phyloP scores from a whole-genome alignment of 2,329 filamentous ascomycete species.

The Metarhizium guizhouense region DNA sequence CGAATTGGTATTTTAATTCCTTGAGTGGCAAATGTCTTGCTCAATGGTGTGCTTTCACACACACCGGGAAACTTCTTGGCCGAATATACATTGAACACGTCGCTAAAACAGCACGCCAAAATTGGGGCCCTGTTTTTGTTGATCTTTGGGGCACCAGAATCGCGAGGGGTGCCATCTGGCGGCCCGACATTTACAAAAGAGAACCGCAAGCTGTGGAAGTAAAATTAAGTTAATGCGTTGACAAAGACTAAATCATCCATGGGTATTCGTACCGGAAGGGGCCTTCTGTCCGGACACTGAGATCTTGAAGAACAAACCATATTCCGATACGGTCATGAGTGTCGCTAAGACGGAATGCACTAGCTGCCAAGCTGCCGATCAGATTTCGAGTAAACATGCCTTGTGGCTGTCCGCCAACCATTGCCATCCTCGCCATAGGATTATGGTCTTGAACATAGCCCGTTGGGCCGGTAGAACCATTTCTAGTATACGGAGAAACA shows the following conservation, averaged over 20 bases:
- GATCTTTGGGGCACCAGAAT: constrained; percentile 37
- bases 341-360: constrained; percentile 76
- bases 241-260: neutral
- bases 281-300: constrained; percentile 90
- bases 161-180: constrained; percentile 25
- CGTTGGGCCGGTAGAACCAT: constrained; percentile 12
- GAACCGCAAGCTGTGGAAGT: constrained; percentile 44
- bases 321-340: constrained; percentile 74
- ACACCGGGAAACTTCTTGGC: constrained; percentile 98
- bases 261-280: constrained; percentile 60
- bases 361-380: constrained; percentile 84
- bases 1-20: constrained; percentile 96
- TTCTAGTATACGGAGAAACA: constrained; percentile 18
- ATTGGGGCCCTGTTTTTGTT: constrained; percentile 73
- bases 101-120: constrained; percentile 76
- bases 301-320: constrained; percentile 94
- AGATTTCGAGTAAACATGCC: constrained; percentile 94
- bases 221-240: constrained; percentile 10
- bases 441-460: constrained; percentile 22
- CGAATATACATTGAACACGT: constrained; percentile 86
- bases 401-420: constrained; percentile 44
- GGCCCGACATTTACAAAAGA: constrained; percentile 79
- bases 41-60: constrained; percentile 83
- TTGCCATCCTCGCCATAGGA: constrained; percentile 23
- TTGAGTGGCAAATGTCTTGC: constrained; percentile 86